phyloP scores from a whole-genome alignment of 1,284 basidiomycete species.

The Cryptococcus floricola region DNA sequence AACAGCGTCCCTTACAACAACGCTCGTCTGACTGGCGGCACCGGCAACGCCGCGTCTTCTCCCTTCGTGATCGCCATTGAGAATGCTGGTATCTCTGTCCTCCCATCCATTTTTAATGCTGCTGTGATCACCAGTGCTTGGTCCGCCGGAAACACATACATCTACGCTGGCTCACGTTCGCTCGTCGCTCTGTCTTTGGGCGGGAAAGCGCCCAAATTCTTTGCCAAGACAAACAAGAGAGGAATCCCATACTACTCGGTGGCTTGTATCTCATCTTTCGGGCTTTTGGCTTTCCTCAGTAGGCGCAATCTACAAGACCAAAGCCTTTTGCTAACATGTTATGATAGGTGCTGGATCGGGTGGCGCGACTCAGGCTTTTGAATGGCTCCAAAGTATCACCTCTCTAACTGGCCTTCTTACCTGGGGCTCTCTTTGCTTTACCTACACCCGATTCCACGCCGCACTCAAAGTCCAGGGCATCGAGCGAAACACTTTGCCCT shows the following conservation, averaged over 20 bases:
- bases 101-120: conserved; percentile 71
- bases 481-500: conserved; percentile 21
- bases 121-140: conserved; percentile 54
- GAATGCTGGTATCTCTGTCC: conserved; percentile 62
- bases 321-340: neutral
- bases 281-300: conserved; percentile 63
- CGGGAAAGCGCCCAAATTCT: conserved; percentile 71
- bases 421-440: conserved; percentile 7
- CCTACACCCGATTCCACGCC: conserved; percentile 3
- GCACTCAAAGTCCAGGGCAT: conserved; percentile 6
- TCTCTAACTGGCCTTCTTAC: conserved; percentile 8
- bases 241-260: conserved; percentile 73
- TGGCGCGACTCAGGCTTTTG: conserved; percentile 20
- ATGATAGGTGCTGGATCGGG: conserved; percentile 29
- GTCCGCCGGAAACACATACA: conserved; percentile 77
- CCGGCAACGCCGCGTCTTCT: conserved; percentile 58
- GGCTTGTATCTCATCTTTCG: conserved; percentile 61
- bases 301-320: neutral
- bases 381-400: conserved; percentile 4
- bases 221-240: conserved; percentile 60
- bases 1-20: conserved; percentile 63
- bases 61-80: conserved; percentile 62
- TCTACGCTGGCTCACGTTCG: conserved; percentile 76
- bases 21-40: conserved; percentile 54
- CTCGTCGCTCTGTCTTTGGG: conserved; percentile 71